Evolutionary conservation across 2,329 filamentous ascomycete species (phyloP).

Genomic region (Colletotrichum plurivorum): DNA sequence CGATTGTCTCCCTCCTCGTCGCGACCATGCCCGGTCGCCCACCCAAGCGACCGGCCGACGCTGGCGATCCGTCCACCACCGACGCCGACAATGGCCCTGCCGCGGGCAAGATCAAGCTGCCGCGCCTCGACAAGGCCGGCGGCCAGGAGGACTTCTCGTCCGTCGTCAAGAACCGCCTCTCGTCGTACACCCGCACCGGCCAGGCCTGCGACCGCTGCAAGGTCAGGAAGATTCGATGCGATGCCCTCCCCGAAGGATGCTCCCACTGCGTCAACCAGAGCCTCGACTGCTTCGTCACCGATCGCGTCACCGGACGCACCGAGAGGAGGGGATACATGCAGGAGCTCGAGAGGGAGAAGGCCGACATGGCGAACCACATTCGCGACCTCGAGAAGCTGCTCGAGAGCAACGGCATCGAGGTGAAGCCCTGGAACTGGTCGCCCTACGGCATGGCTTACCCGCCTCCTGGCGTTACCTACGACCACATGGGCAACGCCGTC

Average conservation of each 20-base stretch:
- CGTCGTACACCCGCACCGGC: slow-evolving; percentile 75
- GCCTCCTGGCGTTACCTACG: slow-evolving; percentile 44
- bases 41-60: slow-evolving; percentile 60
- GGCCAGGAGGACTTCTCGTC: slow-evolving; percentile 65
- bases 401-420: slow-evolving; percentile 71
- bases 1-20: not conserved
- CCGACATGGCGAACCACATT: slow-evolving; percentile 76
- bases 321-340: slow-evolving; percentile 84
- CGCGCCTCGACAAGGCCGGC: slow-evolving; percentile 60
- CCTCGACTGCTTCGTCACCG: slow-evolving; percentile 86
- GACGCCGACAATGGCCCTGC: slow-evolving; percentile 24
- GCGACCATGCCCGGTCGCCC: slow-evolving; percentile 52
- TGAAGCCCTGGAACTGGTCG: slow-evolving; percentile 62
- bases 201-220: slow-evolving; percentile 93
- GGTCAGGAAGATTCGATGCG: slow-evolving; percentile 90
- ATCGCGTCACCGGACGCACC: slow-evolving; percentile 87
- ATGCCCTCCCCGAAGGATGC: slow-evolving; percentile 84
- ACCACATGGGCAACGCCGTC: slow-evolving; percentile 45
- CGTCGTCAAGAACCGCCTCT: slow-evolving; percentile 69
- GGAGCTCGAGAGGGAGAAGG: slow-evolving; percentile 80
- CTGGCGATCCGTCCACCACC: slow-evolving; percentile 50
- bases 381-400: slow-evolving; percentile 78
- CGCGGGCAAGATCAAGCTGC: slow-evolving; percentile 61
- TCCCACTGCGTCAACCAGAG: slow-evolving; percentile 84
- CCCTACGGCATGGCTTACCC: slow-evolving; percentile 38